Evolutionary conservation across 148 eudicot genomes (phyloP).

Genomic region (Tetragonia tetragonoides): DNA sequence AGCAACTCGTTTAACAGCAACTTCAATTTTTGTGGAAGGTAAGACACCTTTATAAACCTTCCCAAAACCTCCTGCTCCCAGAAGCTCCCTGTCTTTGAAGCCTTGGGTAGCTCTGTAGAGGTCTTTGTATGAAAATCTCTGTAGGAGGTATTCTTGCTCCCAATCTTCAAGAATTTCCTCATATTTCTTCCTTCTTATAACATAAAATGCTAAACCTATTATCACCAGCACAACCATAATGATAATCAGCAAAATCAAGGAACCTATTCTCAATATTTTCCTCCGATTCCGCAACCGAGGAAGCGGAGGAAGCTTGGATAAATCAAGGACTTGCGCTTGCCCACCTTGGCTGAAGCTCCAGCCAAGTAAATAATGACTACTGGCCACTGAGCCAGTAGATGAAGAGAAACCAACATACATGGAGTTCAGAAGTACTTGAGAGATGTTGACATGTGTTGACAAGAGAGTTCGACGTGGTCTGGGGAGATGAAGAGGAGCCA

Average conservation of each 20-base stretch:
- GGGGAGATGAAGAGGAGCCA: conserved; percentile 9
- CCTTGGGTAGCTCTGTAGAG: conserved; percentile 21
- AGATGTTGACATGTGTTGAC: conserved; percentile 14
- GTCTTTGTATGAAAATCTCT: conserved; percentile 21
- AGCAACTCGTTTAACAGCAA: conserved; percentile 11
- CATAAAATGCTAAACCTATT: background rate
- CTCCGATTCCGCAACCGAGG: conserved; percentile 9
- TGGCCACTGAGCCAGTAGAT: conserved; percentile 24
- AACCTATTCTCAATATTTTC: conserved; percentile 10
- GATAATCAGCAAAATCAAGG: conserved; percentile 3
- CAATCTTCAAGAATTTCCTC: conserved; percentile 18
- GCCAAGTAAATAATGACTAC: conserved; percentile 26
- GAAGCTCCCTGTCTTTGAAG: background rate
- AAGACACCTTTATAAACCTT: conserved; percentile 23
- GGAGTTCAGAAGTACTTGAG: conserved; percentile 8
- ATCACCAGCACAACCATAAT: background rate
- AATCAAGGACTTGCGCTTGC: conserved; percentile 17
- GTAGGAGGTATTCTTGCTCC: conserved; percentile 15
- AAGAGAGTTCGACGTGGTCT: conserved; percentile 22
- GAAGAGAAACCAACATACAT: conserved; percentile 45
- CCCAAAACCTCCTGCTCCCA: conserved; percentile 35
- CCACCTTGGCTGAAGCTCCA: conserved; percentile 35
- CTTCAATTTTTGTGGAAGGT: background rate
- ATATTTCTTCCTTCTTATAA: conserved; percentile 4
- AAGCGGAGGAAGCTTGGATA: conserved; percentile 34